Evolutionary conservation across 345 rosid genomes (phyloP).

Genomic region (Camelina laxa): DNA sequence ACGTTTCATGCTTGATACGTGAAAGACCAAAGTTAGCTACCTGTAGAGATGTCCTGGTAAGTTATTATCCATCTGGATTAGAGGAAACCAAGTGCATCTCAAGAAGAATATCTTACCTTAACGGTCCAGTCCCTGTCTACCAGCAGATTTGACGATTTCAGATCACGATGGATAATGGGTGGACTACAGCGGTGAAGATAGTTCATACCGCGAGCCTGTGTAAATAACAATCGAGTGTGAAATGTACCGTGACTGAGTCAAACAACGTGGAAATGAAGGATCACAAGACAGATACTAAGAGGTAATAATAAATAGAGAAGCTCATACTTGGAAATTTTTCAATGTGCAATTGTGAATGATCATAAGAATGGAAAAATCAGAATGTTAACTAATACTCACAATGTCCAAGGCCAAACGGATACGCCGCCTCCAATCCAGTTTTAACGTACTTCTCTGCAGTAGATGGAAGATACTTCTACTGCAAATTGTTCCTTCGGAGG

Average conservation of each 20-base stretch:
- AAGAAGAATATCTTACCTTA: conserved; percentile 59
- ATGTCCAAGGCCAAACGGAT: conserved; percentile 85
- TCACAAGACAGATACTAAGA: conserved; percentile 26
- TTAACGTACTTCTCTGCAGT: conserved; percentile 72
- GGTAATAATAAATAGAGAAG: conserved; percentile 3
- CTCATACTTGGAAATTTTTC: background rate
- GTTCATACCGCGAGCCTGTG: conserved; percentile 95
- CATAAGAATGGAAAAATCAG: background rate
- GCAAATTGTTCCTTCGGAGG: conserved; percentile 32
- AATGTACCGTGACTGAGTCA: conserved; percentile 26
- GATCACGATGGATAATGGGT: conserved; percentile 94
- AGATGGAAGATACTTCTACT: conserved; percentile 96
- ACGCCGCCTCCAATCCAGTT: conserved; percentile 92
- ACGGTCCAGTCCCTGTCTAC: conserved; percentile 97
- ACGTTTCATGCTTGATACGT: conserved; percentile 88
- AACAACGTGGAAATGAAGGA: background rate
- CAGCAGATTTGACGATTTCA: conserved; percentile 95
- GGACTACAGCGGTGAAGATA: conserved; percentile 94
- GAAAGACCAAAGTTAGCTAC: conserved; percentile 99
- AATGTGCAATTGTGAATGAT: conserved; percentile 6
- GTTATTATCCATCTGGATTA: conserved; percentile 9
- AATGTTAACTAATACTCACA: conserved; percentile 54
- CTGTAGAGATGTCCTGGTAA: conserved; percentile 48
- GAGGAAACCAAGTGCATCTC: background rate
- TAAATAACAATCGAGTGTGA: conserved; percentile 34